Evolutionary conservation across 768 basidiomycete species (phyloP).

Genomic region (Rhodotorula diobovata): DNA sequence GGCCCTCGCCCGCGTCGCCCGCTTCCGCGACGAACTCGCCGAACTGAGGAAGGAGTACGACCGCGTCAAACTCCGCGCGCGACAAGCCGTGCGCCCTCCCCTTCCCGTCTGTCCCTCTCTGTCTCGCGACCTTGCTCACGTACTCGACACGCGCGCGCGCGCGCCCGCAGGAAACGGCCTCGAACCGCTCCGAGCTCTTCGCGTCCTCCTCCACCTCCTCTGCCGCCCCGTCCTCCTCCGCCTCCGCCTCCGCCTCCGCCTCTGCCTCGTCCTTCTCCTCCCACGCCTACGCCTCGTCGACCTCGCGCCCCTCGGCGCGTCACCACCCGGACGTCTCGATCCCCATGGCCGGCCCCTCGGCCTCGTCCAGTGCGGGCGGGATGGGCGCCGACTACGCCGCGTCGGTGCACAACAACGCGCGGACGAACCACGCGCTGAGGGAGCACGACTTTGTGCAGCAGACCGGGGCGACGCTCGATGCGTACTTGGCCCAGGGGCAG

Average conservation of each 20-base stretch:
- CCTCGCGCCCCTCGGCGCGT: not conserved
- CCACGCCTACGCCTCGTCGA: not conserved
- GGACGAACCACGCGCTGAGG: conserved; percentile 73
- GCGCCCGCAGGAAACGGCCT: conserved; percentile 2
- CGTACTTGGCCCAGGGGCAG: conserved; percentile 84
- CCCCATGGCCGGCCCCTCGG: not conserved
- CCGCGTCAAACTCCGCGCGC: conserved; percentile 53
- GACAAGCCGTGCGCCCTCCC: not conserved
- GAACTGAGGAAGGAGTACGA: conserved; percentile 83
- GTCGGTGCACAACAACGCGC: conserved; percentile 38
- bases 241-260: not conserved
- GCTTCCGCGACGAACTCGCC: conserved; percentile 79
- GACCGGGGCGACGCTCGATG: conserved; percentile 75
- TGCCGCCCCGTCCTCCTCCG: not conserved
- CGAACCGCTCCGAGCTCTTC: conserved; percentile 20
- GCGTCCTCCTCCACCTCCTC: not conserved
- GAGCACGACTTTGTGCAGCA: conserved; percentile 87
- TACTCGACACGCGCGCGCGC: no score
- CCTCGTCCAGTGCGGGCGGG: not conserved
- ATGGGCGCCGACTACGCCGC: not conserved
- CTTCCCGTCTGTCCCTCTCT: conserved; percentile 31
- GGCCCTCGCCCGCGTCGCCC: conserved; percentile 87
- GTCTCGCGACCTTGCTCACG: not conserved
- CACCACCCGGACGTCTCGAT: conserved; percentile 2
- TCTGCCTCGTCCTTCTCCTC: conserved; percentile 17